phyloP scores from a whole-genome alignment of 805 yeast genomes.

The Kodamaea leandrae region DNA sequence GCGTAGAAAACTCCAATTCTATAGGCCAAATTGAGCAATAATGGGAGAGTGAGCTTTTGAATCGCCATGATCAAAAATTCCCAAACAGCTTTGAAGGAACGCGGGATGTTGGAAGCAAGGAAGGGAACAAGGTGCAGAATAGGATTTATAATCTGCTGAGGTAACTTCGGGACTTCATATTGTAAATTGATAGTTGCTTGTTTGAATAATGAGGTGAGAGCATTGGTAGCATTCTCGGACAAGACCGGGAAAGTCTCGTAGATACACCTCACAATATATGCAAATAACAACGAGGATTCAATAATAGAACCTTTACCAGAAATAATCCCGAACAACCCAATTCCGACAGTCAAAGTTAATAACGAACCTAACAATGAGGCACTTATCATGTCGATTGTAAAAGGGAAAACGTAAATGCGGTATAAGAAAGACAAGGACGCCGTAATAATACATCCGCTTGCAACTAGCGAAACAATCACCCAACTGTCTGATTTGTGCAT shows the following conservation, averaged over 20 bases:
- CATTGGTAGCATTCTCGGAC: conserved; percentile 47
- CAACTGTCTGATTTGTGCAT: conserved; percentile 65
- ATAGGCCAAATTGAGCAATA: conserved; percentile 76
- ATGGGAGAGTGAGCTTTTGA: conserved; percentile 73
- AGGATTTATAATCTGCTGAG: conserved; percentile 29
- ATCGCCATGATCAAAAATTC: conserved; percentile 51
- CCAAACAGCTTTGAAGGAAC: conserved; percentile 53
- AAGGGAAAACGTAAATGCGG: conserved; percentile 77
- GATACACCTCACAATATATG: conserved; percentile 88
- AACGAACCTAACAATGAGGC: conserved; percentile 87
- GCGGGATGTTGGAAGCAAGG: conserved; percentile 51
- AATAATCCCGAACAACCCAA: conserved; percentile 81
- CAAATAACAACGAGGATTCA: conserved; percentile 81
- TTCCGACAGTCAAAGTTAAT: conserved; percentile 66
- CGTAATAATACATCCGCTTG: conserved; percentile 73
- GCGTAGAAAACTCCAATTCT: conserved; percentile 85
- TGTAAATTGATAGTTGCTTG: conserved; percentile 33
- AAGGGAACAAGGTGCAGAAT: conserved; percentile 38
- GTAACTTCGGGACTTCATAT: conserved; percentile 36
- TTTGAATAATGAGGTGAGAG: conserved; percentile 31
- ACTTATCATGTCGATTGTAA: conserved; percentile 63
- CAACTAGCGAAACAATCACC: conserved; percentile 69
- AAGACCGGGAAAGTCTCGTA: conserved; percentile 91
- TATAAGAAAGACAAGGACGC: conserved; percentile 75
- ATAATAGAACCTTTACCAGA: conserved; percentile 85